Percentiles rank a stretch among this genome's conserved stretches.
Conservation (phyloP, 2,329 filamentous ascomycete genomes). For the Sporothrix schenckii region DNA sequence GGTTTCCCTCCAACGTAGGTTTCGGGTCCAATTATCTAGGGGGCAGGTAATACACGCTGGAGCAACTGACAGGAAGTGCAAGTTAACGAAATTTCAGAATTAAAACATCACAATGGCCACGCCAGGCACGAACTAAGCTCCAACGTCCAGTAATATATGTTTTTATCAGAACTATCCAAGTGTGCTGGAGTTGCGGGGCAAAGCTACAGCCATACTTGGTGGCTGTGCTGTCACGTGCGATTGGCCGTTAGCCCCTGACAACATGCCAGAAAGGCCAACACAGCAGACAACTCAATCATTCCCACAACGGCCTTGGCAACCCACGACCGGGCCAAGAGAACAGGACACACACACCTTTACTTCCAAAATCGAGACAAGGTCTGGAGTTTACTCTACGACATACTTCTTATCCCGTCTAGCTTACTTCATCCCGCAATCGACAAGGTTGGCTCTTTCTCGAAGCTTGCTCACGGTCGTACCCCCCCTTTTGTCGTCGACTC, state of each 20-base stretch:
- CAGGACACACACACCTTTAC: conserved; percentile 30
- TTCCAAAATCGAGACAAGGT: conserved; percentile 9
- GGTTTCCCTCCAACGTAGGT: neutral
- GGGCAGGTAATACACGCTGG: neutral
- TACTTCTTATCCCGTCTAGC: neutral
- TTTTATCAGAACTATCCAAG: neutral
- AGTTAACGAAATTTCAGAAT: neutral
- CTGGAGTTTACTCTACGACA: conserved; percentile 10
- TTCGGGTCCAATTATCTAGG: conserved; percentile 33
- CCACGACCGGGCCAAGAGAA: conserved; percentile 30
- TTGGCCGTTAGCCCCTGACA: conserved; percentile 3
- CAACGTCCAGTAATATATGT: conserved; percentile 3
- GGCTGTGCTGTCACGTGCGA: conserved; percentile 31
- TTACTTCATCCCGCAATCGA: neutral
- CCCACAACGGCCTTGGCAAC: conserved; percentile 23
- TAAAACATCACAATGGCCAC: neutral
- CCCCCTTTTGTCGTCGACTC: neutral
- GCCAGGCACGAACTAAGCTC: neutral
- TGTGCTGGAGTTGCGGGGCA: conserved; percentile 16
- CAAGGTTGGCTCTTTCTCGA: conserved; percentile 9
- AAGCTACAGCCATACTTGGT: conserved; percentile 11
- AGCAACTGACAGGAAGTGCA: neutral
- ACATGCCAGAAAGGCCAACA: conserved; percentile 28
- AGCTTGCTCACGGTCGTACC: conserved; percentile 2
- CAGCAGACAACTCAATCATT: conserved; percentile 34